Evolutionary conservation across 371 early-diverging fungal genomes (phyloP), one percentile per base, ranked within the genome.

Genomic region (Haplosporangium sp.): DNA sequence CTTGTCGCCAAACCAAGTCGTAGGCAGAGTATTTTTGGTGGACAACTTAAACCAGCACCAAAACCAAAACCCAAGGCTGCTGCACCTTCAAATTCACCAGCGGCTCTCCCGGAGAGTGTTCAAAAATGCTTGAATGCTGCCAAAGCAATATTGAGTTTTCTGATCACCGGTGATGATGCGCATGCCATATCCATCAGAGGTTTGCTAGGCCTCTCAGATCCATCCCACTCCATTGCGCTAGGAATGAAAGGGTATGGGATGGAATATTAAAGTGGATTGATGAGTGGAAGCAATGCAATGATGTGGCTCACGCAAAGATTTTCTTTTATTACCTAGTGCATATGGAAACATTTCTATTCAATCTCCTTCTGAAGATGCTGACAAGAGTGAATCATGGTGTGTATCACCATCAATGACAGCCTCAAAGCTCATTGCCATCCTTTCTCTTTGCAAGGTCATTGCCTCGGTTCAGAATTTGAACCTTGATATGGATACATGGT

Each of bases 181-280:
- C 68, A 81, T 8, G 57, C 82, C 0, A 45, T 69, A 4, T 81
- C 72, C 2, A 75, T 81, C 17, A 55, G 82, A 10, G 67, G 35
- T 15, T 13, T 75, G 11, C 60, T 81, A 15, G 88, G 71, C 13
- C 67, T 85, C 45, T 40, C 63, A 3, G 65, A 37, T 15, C 84
- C 76, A 8, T 63, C 62, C 11, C 61, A 59, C 8, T 75, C 79
- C 1, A 77, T 89, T 1, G 83, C 88, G 8, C 84, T 88, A 61
- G 93, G 93, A 3, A 77, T 90, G 53, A 85, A 89, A 77, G 92
- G 93, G 92, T 92, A 88, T 67, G 2, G 84, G 88, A 77, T 92
- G 93, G 92, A 91, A 88, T 67, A 3, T 1, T 27, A 7, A 44
- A 15, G 4, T 34, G 15, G 13, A 37, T 37, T 17, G 20, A 27